Conservation (phyloP, 164 flowering plant genomes). For the Kingdonia uniflora region DNA sequence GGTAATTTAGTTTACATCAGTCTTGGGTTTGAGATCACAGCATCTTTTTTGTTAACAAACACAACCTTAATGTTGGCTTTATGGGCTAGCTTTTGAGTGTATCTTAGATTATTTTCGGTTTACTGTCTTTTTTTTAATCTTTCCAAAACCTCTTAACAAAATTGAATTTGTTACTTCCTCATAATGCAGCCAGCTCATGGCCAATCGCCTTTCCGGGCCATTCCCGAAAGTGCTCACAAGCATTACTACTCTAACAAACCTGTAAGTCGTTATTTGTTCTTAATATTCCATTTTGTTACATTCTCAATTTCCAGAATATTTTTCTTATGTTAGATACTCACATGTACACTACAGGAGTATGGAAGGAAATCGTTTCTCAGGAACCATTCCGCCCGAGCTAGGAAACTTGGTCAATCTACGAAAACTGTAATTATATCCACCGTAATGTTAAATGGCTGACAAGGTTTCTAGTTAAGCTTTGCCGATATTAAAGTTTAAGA, state of each 20-base stretch:
- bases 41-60: no score
- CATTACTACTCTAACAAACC: conserved; percentile 48
- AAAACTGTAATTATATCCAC: conserved; percentile 32
- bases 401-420: conserved; percentile 38
- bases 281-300: neutral
- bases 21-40: no score
- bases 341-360: conserved; percentile 27
- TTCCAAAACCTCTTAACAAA: neutral
- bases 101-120: no score
- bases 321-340: neutral
- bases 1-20: no score
- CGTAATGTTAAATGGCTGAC: neutral
- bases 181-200: conserved; percentile 65
- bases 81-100: no score
- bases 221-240: conserved; percentile 53
- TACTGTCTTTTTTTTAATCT: no score
- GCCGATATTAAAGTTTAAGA: neutral
- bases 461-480: neutral
- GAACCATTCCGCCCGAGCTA: conserved; percentile 43
- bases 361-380: conserved; percentile 50
- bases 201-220: conserved; percentile 63
- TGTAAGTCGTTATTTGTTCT: conserved; percentile 47
- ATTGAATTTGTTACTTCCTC: neutral
- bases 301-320: neutral
- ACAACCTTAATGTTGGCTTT: no score